These are phyloP conservation scores for Aschersonia sp. DNA, from an alignment of 2,329 filamentous ascomycete species.

Conservation along the genomic window DNA sequence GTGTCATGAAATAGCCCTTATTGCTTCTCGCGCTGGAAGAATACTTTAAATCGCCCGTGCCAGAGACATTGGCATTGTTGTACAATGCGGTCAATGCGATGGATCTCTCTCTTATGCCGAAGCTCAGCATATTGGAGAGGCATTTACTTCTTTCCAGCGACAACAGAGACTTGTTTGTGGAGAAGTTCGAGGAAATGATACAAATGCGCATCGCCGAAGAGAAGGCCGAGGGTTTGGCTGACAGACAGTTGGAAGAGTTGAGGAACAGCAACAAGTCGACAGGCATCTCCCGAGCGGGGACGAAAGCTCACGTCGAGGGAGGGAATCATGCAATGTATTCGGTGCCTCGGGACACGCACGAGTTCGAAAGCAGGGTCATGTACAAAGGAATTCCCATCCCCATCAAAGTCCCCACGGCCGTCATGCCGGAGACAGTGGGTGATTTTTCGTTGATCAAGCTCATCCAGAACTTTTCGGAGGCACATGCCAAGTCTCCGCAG, in stretches of 20 bases:
- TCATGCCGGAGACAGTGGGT: constrained; percentile 90
- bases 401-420: constrained; percentile 86
- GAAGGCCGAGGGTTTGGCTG: constrained; percentile 25
- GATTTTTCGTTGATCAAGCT: constrained; percentile 97
- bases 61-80: constrained; percentile 74
- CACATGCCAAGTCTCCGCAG: constrained; percentile 70
- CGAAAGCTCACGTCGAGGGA: constrained; percentile 48
- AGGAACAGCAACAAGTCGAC: constrained; percentile 30
- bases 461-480: constrained; percentile 81
- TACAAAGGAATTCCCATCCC: constrained; percentile 96
- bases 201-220: constrained; percentile 64
- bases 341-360: constrained; percentile 86
- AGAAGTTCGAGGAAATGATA: constrained; percentile 95
- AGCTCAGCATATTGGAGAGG: constrained; percentile 67
- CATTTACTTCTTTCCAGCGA: constrained; percentile 81
- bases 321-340: constrained; percentile 45
- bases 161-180: constrained; percentile 89
- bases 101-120: constrained; percentile 90
- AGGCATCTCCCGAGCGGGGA: constrained; percentile 44
- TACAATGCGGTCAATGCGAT: constrained; percentile 92
- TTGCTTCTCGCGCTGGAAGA: constrained; percentile 85
- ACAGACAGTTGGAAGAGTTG: constrained; percentile 26
- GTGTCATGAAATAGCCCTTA: constrained; percentile 45
- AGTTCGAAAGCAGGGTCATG: constrained; percentile 88
- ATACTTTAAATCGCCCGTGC: constrained; percentile 84